Percentiles rank a stretch among this genome's conserved stretches.
These are phyloP conservation scores for Boletus fagicola DNA, from an alignment of 768 basidiomycete genomes.

Conservation along the genomic window DNA sequence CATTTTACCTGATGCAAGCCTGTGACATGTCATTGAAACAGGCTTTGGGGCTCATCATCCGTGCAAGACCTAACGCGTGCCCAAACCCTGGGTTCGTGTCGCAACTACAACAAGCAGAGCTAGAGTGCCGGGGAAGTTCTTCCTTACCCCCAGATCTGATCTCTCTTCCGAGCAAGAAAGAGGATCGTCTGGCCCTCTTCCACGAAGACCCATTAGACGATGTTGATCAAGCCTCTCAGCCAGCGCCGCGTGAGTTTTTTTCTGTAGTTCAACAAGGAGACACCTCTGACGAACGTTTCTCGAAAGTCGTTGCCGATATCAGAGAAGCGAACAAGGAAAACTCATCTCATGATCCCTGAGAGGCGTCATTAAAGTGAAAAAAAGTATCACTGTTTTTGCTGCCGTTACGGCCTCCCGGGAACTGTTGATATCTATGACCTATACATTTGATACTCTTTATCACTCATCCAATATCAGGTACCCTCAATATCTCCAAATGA, in stretches of 20 bases:
- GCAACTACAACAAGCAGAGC: not conserved
- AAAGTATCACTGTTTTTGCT: not conserved
- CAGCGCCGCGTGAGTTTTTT: not conserved
- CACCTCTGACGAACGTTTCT: not conserved
- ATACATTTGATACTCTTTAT: not conserved
- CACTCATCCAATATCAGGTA: not conserved
- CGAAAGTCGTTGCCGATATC: not conserved
- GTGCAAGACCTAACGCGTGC: slow-evolving; percentile 3
- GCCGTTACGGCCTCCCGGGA: not conserved
- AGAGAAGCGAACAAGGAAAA: not conserved
- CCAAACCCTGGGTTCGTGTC: slow-evolving; percentile 7
- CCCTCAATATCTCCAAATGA: not conserved
- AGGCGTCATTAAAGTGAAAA: not conserved
- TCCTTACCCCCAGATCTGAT: not conserved
- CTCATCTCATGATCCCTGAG: no score
- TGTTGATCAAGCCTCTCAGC: not conserved
- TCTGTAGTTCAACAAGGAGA: not conserved
- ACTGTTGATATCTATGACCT: not conserved
- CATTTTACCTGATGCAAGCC: slow-evolving; percentile 4
- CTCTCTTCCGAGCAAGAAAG: slow-evolving; percentile 6
- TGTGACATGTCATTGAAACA: slow-evolving; percentile 4
- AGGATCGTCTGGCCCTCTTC: slow-evolving; percentile 8
- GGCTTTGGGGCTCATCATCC: not conserved
- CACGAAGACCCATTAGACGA: not conserved
- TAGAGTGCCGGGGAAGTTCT: not conserved